phyloP scores from a whole-genome alignment of 805 yeast species.

The Candida bentonensis region DNA sequence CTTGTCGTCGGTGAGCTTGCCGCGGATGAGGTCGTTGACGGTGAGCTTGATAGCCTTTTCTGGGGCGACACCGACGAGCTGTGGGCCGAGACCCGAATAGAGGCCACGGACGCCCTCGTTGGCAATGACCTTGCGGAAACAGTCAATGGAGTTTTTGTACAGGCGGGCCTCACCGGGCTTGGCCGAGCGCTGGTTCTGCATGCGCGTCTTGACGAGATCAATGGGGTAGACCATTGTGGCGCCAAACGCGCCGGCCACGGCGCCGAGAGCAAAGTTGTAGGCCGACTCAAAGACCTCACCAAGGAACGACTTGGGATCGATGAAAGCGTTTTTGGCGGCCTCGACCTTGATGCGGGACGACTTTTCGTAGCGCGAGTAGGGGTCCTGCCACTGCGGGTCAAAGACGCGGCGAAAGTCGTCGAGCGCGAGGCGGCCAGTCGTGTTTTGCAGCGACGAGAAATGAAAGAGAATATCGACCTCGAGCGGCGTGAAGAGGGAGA shows the following conservation, averaged over 20 bases:
- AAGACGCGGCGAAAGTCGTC: slow-evolving; percentile 27
- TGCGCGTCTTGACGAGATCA: slow-evolving; percentile 88
- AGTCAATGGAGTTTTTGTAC: slow-evolving; percentile 73
- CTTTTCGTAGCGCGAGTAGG: slow-evolving; percentile 18
- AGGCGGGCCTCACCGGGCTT: slow-evolving; percentile 31
- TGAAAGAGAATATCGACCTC: slow-evolving; percentile 30
- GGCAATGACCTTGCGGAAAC: slow-evolving; percentile 61
- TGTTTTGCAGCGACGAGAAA: slow-evolving; percentile 20
- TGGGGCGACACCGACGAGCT: slow-evolving; percentile 93
- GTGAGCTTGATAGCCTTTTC: slow-evolving; percentile 95
- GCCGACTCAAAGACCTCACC: slow-evolving; percentile 65
- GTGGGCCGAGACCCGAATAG: slow-evolving; percentile 88
- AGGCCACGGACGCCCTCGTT: slow-evolving; percentile 76
- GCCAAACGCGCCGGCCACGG: slow-evolving; percentile 94
- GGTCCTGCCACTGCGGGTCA: slow-evolving; percentile 31
- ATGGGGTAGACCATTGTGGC: slow-evolving; percentile 97
- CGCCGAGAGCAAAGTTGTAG: slow-evolving; percentile 80
- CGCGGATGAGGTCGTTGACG: slow-evolving; percentile 78
- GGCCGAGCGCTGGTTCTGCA: slow-evolving; percentile 84
- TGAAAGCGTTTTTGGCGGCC: slow-evolving; percentile 27
- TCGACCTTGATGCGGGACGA: slow-evolving; percentile 20
- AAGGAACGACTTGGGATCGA: slow-evolving; percentile 28
- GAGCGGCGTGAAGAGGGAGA: slow-evolving; percentile 28
- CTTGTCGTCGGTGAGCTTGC: slow-evolving; percentile 43
- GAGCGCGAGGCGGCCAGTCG: slow-evolving; percentile 19